phyloP scores from a whole-genome alignment of 129 eudicot species.

The Pseudognaphalium luteoalbum region DNA sequence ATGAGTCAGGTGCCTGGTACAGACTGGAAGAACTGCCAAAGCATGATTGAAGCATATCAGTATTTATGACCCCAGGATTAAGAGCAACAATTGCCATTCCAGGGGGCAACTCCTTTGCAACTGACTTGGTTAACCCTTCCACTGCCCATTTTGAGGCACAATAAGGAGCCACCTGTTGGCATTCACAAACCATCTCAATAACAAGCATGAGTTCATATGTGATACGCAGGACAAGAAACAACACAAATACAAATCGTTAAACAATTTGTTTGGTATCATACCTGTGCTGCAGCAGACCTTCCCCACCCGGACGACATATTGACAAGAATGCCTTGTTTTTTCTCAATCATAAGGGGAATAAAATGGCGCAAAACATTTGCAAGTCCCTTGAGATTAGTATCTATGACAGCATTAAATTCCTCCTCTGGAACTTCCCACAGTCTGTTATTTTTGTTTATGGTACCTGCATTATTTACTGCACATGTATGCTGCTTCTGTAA shows the following conservation, averaged over 20 bases:
- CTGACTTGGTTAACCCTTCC: constrained; percentile 85
- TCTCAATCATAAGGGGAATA: constrained; percentile 85
- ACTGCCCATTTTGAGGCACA: constrained; percentile 99
- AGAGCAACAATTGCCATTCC: constrained; percentile 88
- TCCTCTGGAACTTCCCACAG: constrained; percentile 96
- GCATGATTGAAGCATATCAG: constrained; percentile 94
- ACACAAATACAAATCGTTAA: background rate
- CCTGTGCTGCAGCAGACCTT: constrained; percentile 97
- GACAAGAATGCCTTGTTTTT: constrained; percentile 81
- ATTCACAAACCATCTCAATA: background rate
- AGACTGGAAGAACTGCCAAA: constrained; percentile 76
- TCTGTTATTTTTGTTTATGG: constrained; percentile 86
- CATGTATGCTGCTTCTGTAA: constrained; percentile 1
- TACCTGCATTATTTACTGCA: constrained; percentile 93
- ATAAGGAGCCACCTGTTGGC: constrained; percentile 84
- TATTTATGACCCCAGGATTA: constrained; percentile 88
- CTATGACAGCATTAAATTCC: constrained; percentile 85
- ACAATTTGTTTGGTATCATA: constrained; percentile 26
- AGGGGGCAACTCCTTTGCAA: constrained; percentile 87
- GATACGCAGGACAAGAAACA: background rate
- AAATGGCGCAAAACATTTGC: constrained; percentile 89
- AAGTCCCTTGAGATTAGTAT: constrained; percentile 82
- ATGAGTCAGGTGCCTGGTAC: constrained; percentile 82
- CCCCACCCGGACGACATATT: constrained; percentile 99
- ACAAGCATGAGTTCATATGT: background rate